These are phyloP conservation scores for Nyctanthes arbortristis DNA, from an alignment of 257 asterid species.

Conservation along the genomic window DNA sequence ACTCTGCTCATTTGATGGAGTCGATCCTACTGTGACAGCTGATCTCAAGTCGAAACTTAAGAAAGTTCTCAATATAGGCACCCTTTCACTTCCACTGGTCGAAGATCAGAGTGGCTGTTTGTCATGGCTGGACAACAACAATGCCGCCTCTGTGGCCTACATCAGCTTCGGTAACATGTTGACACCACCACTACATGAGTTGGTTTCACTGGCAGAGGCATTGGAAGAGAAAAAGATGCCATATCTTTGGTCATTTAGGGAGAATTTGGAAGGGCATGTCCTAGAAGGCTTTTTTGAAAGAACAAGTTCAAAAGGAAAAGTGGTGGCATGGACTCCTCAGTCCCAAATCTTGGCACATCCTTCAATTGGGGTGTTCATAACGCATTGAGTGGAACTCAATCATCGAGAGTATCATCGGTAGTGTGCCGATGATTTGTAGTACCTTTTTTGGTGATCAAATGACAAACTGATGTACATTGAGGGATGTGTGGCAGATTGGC, in stretches of 20 bases:
- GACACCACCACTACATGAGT: constrained; percentile 51
- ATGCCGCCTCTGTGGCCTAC: constrained; percentile 44
- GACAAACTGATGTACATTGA: constrained; percentile 50
- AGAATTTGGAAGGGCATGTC: constrained; percentile 20
- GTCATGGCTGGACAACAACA: constrained; percentile 52
- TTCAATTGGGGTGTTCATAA: constrained; percentile 50
- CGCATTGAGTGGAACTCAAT: constrained; percentile 61
- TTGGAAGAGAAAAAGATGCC: constrained; percentile 47
- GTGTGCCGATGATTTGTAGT: constrained; percentile 61
- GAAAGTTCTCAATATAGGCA: constrained; percentile 66
- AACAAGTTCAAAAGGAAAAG: constrained; percentile 37
- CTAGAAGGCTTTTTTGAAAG: constrained; percentile 43
- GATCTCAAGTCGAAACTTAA: constrained; percentile 54
- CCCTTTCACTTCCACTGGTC: constrained; percentile 34
- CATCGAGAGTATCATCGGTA: constrained; percentile 46
- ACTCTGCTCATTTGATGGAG: constrained; percentile 68
- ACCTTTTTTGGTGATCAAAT: constrained; percentile 65
- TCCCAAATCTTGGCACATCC: constrained; percentile 38
- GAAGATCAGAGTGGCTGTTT: constrained; percentile 44
- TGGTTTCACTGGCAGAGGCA: constrained; percentile 54
- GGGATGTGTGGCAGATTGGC: constrained; percentile 54
- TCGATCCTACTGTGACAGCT: constrained; percentile 47
- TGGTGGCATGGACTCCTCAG: constrained; percentile 64
- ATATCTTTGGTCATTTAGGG: constrained; percentile 62
- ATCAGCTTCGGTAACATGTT: constrained; percentile 54